A percentile compares a stretch with the other conserved stretches of the same genome.
These are phyloP conservation scores for Guadua angustifolia DNA, from an alignment of 176 grass and related monocot genomes.

Conservation along the genomic window DNA sequence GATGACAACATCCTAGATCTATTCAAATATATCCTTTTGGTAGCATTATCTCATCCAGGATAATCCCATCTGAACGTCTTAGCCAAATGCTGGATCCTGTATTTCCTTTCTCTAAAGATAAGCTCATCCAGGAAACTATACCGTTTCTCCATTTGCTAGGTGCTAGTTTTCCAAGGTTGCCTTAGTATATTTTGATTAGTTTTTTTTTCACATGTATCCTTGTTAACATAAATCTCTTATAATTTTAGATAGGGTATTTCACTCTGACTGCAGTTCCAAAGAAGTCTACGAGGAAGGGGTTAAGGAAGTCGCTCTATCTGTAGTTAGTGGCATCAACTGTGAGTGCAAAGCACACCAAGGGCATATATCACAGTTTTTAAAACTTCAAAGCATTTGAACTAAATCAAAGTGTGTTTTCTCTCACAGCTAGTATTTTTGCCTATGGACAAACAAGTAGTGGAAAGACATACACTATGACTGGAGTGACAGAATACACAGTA, in stretches of 20 bases:
- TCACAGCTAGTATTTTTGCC: slow-evolving; percentile 93
- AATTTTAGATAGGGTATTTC: slow-evolving; percentile 86
- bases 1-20: not conserved
- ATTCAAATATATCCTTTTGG: not conserved
- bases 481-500: slow-evolving; percentile 88
- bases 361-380: not conserved
- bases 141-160: not conserved
- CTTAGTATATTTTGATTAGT: not conserved
- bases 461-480: slow-evolving; percentile 97
- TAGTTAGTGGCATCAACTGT: slow-evolving; percentile 96
- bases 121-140: slow-evolving; percentile 42
- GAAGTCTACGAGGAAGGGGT: slow-evolving; percentile 88
- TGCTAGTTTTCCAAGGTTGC: not conserved
- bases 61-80: not conserved
- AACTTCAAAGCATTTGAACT: slow-evolving; percentile 16
- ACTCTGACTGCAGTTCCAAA: slow-evolving; percentile 70
- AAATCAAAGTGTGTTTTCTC: slow-evolving; percentile 38
- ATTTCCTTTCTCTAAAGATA: slow-evolving; percentile 41
- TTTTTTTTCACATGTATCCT: not conserved
- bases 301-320: slow-evolving; percentile 90
- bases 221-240: slow-evolving; percentile 33
- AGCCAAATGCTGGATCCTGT: not conserved
- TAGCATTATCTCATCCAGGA: not conserved
- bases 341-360: slow-evolving; percentile 42
- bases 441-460: slow-evolving; percentile 99